Evolutionary conservation across 148 eudicot species (phyloP), one percentile per base, ranked within the genome.

Genomic region (Rhododendron kiyosumense): DNA sequence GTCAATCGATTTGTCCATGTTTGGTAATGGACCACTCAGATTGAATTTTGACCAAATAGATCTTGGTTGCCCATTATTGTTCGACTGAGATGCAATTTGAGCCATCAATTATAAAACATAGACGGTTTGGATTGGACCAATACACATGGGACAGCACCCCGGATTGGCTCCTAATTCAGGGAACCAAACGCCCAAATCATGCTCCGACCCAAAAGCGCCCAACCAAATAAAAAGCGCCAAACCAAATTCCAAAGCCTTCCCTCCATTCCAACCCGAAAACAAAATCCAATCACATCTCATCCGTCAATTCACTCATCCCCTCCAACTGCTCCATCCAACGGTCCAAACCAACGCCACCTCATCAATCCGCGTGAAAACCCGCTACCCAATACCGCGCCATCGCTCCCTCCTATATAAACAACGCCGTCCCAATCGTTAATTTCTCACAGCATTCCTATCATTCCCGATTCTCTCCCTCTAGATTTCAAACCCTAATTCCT

Each of bases 311-410:
- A 18, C 28, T 54, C 2, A 34, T 5, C 24, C 75, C 0, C 45
- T 6, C 36, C 15, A 41, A 3, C 24, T 0, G 0, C 2, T 52
- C 0, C 59, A 86, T 86, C 88, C 63, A 77, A 86, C 85, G n/a
- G 34, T 36, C 3, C 0, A 14, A 5, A 17, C 0, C 0, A 2
- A 17, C 7, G 51, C 38, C 88, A 86, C 30, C 67, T 86, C 88
- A 83, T 13, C 78, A 20, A 86, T 86, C 88, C 85, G 38, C 67
- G 83, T 83, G 36, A 63, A 83, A n/a, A 5, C 65, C 36, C 34
- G 0, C 22, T 15, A 30, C 3, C 85, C 82, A 86, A 86, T 86
- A 78, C 78, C 83, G 15, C 49, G 5, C 38, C 83, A n/a, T 65
- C 81, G 7, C 20, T 22, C 51, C 36, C 48, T 2, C 77, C 83